Evolutionary conservation across 345 rosid genomes (phyloP), one percentile per base, ranked within the genome.

Genomic region (Draba incana): DNA sequence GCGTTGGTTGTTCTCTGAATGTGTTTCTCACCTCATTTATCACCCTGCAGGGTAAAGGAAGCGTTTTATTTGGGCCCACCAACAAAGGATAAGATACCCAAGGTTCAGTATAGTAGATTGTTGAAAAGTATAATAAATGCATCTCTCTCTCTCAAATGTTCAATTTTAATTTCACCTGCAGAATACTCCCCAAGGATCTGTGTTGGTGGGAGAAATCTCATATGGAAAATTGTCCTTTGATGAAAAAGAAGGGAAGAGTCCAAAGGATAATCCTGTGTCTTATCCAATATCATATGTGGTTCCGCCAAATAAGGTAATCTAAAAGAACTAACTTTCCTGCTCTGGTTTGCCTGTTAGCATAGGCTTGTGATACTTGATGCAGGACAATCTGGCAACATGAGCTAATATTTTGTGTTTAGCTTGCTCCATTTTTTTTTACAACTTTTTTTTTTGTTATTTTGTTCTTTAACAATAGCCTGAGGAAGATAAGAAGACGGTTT

Each of bases 51-150:
- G 78, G 81, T 76, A 74, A 94, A 80, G 72, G 96, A 94, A 83
- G 89, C 99, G 28, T 76, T 94, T 68, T 94, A 87, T 82, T 59
- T 94, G 86, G 83, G 83, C 63, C 99, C 86, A 47, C 97, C 96
- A 7, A 74, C 70, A 50, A 87, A 82, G 81, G 99, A 91, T 73
- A 94, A 86, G 84, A 83, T 91, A 61, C 78, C 78, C 43, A 75
- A 68, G 78, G 78, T 75, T 37, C n/a, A n/a, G n/a, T n/a, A n/a
- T 57, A 63, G 9, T 69, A 28, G 28, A 62, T 27, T 55, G 64
- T n/a, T 67, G 15, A 50, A 25, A 43, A 52, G 35, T 53, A 25
- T 59, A 60, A 10, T 66, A 51, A 27, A 25, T 53, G 50, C 62
- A 52, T 52, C 27, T 50, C 41, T 39, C 13, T 67, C 77, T n/a